Evolutionary conservation across 2,329 filamentous ascomycete species (phyloP).

Genomic region (Plectosphaerella sp.): DNA sequence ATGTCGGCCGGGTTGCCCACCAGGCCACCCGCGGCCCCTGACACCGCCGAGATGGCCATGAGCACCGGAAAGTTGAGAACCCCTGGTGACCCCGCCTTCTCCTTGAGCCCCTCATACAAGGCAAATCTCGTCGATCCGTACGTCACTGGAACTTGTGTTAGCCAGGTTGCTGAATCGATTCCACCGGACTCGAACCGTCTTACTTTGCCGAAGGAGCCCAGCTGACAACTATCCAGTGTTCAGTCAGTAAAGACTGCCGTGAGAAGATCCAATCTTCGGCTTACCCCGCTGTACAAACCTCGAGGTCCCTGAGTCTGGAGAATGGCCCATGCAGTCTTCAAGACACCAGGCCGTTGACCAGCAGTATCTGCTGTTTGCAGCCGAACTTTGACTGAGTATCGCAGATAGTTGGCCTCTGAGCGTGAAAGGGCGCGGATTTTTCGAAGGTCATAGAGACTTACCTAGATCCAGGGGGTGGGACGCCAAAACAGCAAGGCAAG

Average conservation of each 20-base stretch:
- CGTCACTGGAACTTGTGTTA: not conserved
- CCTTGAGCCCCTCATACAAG: not conserved
- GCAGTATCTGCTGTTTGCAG: not conserved
- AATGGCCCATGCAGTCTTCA: not conserved
- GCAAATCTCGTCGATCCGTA: not conserved
- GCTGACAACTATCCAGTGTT: not conserved
- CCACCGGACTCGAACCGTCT: not conserved
- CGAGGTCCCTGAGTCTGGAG: not conserved
- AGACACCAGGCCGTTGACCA: not conserved
- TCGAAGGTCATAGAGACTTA: not conserved
- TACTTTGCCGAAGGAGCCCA: not conserved
- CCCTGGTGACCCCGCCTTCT: not conserved
- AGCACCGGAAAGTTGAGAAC: not conserved
- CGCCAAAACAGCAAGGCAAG: not conserved
- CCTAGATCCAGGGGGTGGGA: not conserved
- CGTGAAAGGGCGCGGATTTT: not conserved
- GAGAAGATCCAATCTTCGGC: not conserved
- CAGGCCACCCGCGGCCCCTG: not conserved
- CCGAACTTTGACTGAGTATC: not conserved
- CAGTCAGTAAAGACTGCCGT: not conserved
- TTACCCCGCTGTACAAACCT: not conserved
- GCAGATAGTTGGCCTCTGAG: not conserved
- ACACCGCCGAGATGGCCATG: not conserved
- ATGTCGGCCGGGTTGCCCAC: not conserved
- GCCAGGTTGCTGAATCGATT: not conserved